These are phyloP conservation scores for Rhizopogon salebrosus DNA, from an alignment of 768 basidiomycete genomes.

Conservation along the genomic window DNA sequence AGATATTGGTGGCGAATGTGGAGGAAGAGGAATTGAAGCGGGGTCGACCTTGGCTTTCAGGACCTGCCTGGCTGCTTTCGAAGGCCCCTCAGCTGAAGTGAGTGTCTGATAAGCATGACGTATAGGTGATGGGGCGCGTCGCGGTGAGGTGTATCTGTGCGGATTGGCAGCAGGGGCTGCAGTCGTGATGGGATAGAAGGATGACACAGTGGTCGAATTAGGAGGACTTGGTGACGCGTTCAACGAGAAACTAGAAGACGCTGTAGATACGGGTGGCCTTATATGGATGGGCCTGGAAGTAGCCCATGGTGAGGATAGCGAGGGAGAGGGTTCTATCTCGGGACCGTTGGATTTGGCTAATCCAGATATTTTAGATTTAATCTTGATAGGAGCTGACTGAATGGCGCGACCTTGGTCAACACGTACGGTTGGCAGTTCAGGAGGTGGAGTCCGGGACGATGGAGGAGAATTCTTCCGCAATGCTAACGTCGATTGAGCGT, in stretches of 20 bases:
- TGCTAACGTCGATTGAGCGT: constrained; percentile 20
- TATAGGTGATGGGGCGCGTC: constrained; percentile 30
- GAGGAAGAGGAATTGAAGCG: constrained; percentile 52
- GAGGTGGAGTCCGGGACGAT: constrained; percentile 10
- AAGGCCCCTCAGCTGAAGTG: constrained; percentile 19
- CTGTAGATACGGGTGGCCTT: constrained; percentile 24
- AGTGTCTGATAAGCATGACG: constrained; percentile 27
- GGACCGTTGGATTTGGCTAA: constrained; percentile 31
- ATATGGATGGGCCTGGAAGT: constrained; percentile 25
- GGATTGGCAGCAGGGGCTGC: constrained; percentile 52
- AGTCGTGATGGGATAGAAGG: constrained; percentile 55
- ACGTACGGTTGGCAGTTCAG: constrained; percentile 6
- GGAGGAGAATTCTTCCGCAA: constrained; percentile 9
- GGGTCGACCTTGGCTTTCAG: constrained; percentile 44
- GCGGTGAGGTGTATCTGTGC: constrained; percentile 42
- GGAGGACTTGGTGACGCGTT: constrained; percentile 22
- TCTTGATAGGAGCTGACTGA: constrained; percentile 27
- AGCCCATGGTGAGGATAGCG: constrained; percentile 25
- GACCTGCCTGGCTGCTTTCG: constrained; percentile 11
- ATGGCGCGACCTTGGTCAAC: constrained; percentile 10
- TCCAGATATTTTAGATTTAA: constrained; percentile 60
- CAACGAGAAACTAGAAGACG: constrained; percentile 21
- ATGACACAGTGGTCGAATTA: constrained; percentile 10
- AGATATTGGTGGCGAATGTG: constrained; percentile 68
- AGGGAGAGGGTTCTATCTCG: constrained; percentile 28